phyloP scores from a whole-genome alignment of 139 green algal species.

The Trebouxia sp. region DNA sequence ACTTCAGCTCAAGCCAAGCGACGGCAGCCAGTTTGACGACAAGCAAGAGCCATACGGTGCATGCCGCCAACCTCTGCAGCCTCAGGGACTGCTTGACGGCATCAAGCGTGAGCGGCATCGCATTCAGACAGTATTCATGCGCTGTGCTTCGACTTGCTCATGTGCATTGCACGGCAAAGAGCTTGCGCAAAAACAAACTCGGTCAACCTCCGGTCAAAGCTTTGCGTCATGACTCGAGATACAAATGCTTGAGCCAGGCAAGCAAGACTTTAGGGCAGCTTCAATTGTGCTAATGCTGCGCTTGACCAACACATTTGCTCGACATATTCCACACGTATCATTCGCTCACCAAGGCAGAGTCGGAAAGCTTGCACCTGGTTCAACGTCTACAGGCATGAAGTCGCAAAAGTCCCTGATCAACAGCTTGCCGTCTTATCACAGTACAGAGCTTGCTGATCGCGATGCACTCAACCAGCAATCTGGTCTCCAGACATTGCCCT shows the following conservation, averaged over 20 bases:
- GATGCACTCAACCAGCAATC: not conserved
- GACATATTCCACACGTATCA: too few relatives aligned
- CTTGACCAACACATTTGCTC: not conserved
- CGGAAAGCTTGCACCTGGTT: too few relatives aligned
- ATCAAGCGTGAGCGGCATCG: not conserved
- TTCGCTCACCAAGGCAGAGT: too few relatives aligned
- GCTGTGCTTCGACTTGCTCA: too few relatives aligned
- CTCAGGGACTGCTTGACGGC: not conserved
- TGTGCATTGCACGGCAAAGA: too few relatives aligned
- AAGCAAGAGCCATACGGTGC: not conserved
- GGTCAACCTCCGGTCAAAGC: too few relatives aligned
- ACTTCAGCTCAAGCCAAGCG: not conserved
- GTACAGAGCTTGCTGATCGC: constrained; percentile 7
- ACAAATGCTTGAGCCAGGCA: too few relatives aligned
- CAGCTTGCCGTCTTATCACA: not conserved
- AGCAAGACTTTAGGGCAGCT: too few relatives aligned
- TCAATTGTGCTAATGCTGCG: not conserved
- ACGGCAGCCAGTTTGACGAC: not conserved
- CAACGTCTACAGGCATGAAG: too few relatives aligned
- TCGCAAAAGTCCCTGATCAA: not conserved
- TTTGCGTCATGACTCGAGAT: too few relatives aligned
- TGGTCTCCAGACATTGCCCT: not conserved
- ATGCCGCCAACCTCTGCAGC: not conserved
- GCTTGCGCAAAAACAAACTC: too few relatives aligned
- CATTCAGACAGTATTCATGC: too few relatives aligned